Percentiles rank a stretch among this genome's conserved stretches.
Conservation (phyloP, 352 stramenopile species). For the Pythium dissotocum region DNA sequence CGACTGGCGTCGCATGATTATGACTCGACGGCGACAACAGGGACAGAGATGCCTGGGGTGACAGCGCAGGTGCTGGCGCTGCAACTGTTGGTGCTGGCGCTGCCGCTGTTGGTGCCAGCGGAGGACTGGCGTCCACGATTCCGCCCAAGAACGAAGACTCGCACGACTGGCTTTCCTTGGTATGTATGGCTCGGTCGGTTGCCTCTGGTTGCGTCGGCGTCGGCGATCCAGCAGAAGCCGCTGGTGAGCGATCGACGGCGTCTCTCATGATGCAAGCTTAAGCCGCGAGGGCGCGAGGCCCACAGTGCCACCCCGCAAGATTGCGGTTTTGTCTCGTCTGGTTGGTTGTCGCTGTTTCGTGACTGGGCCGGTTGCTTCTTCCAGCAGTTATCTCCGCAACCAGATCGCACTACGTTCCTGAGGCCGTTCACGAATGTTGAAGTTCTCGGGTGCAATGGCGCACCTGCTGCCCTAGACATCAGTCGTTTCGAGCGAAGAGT, state of each 20-base stretch:
- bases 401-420: conserved; percentile 2
- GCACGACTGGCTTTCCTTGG: conserved; percentile 19
- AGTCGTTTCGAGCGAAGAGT: background rate
- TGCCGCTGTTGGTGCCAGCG: background rate
- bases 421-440: background rate
- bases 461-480: background rate
- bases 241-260: background rate
- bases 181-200: background rate
- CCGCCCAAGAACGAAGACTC: conserved; percentile 12
- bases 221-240: background rate
- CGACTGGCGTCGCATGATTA: background rate
- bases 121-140: background rate
- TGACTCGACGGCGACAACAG: background rate
- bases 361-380: background rate
- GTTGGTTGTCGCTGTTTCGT: background rate
- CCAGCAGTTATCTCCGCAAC: background rate
- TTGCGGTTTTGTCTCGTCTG: background rate
- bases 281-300: background rate
- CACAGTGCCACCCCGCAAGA: background rate
- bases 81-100: background rate
- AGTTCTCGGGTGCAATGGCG: background rate
- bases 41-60: background rate
- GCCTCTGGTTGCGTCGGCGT: background rate
- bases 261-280: background rate
- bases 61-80: background rate